These are phyloP conservation scores for Verticillium isaacii DNA, from an alignment of 2,329 filamentous ascomycete genomes.

Conservation along the genomic window DNA sequence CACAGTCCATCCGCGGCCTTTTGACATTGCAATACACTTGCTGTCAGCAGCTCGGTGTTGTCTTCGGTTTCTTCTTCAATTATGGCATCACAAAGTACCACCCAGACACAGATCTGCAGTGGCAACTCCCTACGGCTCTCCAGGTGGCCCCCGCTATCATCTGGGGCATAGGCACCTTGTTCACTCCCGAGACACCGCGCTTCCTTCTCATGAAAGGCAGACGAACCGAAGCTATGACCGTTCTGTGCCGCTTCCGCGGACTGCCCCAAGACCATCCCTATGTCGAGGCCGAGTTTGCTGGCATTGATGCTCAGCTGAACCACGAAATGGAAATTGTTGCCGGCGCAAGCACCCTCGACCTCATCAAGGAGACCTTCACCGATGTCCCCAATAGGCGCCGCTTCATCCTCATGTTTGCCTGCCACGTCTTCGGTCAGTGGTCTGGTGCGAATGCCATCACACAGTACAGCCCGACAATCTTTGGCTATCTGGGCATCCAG, in stretches of 20 bases:
- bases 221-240: constrained; percentile 11
- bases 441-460: constrained; percentile 23
- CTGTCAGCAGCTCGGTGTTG: constrained; percentile 25
- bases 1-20: constrained; percentile 22
- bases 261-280: constrained; percentile 22
- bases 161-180: constrained; percentile 18
- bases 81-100: constrained; percentile 26
- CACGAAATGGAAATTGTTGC: constrained; percentile 27
- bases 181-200: constrained; percentile 20
- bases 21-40: constrained; percentile 26
- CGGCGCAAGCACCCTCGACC: constrained; percentile 21
- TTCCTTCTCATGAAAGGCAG: constrained; percentile 18
- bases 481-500: constrained; percentile 20
- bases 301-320: constrained; percentile 24
- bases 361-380: constrained; percentile 27
- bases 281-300: constrained; percentile 18
- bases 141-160: constrained; percentile 19
- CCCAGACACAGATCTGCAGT: constrained; percentile 16
- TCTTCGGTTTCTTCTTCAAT: constrained; percentile 29
- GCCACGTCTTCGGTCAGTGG: constrained; percentile 22
- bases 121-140: constrained; percentile 20
- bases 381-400: constrained; percentile 20
- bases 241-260: constrained; percentile 15
- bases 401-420: constrained; percentile 23
- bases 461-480: constrained; percentile 21